Evolutionary conservation across 345 rosid species (phyloP), one percentile per base, ranked within the genome.

Genomic region (Citrus unshiu): DNA sequence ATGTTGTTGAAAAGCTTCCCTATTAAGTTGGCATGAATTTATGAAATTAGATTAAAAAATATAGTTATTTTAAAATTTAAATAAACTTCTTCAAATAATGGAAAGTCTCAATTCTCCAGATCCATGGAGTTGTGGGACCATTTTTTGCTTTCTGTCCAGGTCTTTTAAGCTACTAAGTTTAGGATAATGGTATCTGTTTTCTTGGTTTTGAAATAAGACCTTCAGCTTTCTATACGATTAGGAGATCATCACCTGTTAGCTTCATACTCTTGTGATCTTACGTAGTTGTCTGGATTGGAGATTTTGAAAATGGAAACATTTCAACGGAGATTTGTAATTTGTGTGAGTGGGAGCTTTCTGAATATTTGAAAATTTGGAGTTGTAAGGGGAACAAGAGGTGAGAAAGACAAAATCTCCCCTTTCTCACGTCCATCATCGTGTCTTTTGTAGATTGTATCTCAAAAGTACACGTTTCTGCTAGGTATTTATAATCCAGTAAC

Each of bases 51-150:
- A 64, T 19, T 66, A 35, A n/a, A 49, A 49, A n/a, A 16, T 19
- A 61, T 65, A 82, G 72, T 73, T 67, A 40, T 67, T 71, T 56
- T 62, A 37, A 59, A 67, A 51, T 29, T 56, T 67, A 12, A 76
- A 35, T 22, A 19, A 30, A 56, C 6, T 21, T n/a, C 18, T 25
- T 35, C 46, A 30, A 51, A 57, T 5, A 25, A 67, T 37, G 27
- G 66, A 35, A 37, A 58, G 57, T 57, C 43, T 25, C 18, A 67
- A 24, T 37, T 77, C 22, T 24, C 67, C 39, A 37, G 73, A 68
- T 77, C 79, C 30, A 32, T 30, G 51, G 61, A 51, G 4, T 14
- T 7, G 9, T 58, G 22, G 65, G 43, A 24, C 6, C 59, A 4
- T 12, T 1, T 16, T 46, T 7, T 22, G 29, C 29, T 2, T 59